Conservation (phyloP, 2,329 filamentous ascomycete species). For the Thielaviopsis euricoi region DNA sequence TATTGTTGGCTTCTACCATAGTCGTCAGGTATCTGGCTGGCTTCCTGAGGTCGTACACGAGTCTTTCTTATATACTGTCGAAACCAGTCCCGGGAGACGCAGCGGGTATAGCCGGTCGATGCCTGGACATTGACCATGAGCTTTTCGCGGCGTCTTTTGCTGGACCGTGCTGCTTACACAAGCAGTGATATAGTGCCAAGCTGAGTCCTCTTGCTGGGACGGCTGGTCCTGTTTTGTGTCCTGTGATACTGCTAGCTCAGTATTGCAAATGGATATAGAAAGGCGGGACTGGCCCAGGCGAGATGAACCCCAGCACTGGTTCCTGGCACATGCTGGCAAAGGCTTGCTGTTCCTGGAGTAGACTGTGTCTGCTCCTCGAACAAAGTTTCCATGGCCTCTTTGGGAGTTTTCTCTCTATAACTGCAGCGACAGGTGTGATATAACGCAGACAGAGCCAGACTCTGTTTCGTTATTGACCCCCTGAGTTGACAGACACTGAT, state of each 20-base stretch:
- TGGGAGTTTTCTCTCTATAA: background rate
- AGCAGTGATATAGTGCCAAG: background rate
- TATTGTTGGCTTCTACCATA: background rate
- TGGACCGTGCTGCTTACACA: background rate
- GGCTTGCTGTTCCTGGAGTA: background rate
- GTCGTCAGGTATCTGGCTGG: background rate
- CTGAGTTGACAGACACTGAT: background rate
- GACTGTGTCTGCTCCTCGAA: background rate
- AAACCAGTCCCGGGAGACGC: background rate
- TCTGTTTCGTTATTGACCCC: background rate
- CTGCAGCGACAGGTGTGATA: background rate
- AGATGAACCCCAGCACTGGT: background rate
- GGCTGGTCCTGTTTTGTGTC: background rate
- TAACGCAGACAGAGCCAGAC: background rate
- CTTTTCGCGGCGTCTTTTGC: background rate
- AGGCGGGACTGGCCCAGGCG: background rate
- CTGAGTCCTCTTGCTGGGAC: background rate
- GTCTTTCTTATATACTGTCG: background rate
- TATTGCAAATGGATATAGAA: background rate
- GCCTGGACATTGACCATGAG: background rate
- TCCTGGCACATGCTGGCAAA: background rate
- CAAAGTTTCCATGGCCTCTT: background rate
- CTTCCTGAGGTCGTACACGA: background rate
- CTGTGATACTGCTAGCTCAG: background rate
- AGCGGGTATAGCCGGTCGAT: background rate